Conservation (phyloP, 306 rosid genomes). For the Trifolium subterraneum region DNA sequence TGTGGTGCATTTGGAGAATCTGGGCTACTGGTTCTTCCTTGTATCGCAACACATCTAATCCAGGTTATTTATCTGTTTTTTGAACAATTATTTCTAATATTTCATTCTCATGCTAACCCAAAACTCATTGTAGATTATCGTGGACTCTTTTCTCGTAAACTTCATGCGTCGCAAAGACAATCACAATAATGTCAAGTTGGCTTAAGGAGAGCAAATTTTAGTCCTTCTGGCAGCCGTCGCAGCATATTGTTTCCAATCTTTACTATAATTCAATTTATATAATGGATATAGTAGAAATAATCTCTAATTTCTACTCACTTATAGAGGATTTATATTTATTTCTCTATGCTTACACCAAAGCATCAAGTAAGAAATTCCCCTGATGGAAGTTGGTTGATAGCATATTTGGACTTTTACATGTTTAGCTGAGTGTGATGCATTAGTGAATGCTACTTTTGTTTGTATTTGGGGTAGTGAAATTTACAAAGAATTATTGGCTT, state of each 20-base stretch:
- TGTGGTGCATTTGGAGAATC: slow-evolving; percentile 85
- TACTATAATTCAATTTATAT: not conserved
- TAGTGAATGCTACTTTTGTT: no score
- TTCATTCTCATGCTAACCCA: slow-evolving; percentile 41
- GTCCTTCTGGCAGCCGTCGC: not conserved
- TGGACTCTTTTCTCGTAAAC: slow-evolving; percentile 73
- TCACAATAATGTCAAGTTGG: slow-evolving; percentile 47
- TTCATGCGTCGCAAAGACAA: slow-evolving; percentile 57
- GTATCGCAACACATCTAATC: slow-evolving; percentile 89
- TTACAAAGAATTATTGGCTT: no score
- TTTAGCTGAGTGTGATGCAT: no score
- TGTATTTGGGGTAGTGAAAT: no score
- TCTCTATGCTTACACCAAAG: slow-evolving; percentile 1
- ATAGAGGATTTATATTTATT: not conserved
- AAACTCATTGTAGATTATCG: slow-evolving; percentile 57
- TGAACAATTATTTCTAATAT: not conserved
- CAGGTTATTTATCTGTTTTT: slow-evolving; percentile 59
- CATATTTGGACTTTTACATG: not conserved
- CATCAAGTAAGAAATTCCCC: not conserved
- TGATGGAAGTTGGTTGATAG: not conserved
- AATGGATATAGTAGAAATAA: not conserved
- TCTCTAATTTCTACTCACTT: not conserved
- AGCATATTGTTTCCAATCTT: not conserved
- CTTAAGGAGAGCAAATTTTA: slow-evolving; percentile 38
- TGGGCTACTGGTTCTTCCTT: slow-evolving; percentile 91